phyloP scores from a whole-genome alignment of 73 alveolate genomes.

The Durusdinium trenchii region DNA sequence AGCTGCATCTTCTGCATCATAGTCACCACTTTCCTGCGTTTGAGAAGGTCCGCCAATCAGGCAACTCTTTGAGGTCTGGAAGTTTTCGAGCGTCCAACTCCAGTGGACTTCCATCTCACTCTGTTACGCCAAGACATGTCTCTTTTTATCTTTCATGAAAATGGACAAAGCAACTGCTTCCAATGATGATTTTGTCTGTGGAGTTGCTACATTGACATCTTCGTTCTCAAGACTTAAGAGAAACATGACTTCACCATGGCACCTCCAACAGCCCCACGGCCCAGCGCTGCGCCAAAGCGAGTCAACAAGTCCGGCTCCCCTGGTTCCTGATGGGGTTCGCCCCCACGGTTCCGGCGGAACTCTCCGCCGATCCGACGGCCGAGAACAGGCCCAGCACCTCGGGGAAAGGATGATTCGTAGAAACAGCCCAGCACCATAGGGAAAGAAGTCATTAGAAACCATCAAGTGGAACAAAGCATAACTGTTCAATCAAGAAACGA shows the following conservation, averaged over 20 bases:
- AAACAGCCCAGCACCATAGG: too few species aligned
- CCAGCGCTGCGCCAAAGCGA: neutral
- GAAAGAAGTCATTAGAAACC: too few species aligned
- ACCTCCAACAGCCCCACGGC: too few species aligned
- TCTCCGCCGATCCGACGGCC: conserved; percentile 1
- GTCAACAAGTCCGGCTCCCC: neutral
- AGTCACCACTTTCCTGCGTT: conserved; percentile 70
- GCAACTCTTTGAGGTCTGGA: neutral
- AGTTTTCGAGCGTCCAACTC: too few species aligned
- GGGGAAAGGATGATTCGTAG: neutral
- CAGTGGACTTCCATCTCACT: neutral
- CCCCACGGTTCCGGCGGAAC: conserved; percentile 25
- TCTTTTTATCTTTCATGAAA: too few species aligned
- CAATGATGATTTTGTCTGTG: neutral
- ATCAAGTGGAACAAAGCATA: too few species aligned
- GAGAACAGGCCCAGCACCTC: conserved; percentile 22
- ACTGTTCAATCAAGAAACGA: too few species aligned
- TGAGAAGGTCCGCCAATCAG: neutral
- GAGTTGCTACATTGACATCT: too few species aligned
- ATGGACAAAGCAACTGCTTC: neutral
- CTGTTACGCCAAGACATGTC: too few species aligned
- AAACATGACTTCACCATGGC: neutral
- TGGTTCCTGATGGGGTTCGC: conserved; percentile 66
- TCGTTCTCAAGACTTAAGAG: neutral
- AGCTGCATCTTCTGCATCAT: conserved; percentile 80